A percentile compares a stretch with the other conserved stretches of the same genome.
These are phyloP conservation scores for Aphanocladium album DNA, from an alignment of 2,329 filamentous ascomycete genomes.

Conservation along the genomic window DNA sequence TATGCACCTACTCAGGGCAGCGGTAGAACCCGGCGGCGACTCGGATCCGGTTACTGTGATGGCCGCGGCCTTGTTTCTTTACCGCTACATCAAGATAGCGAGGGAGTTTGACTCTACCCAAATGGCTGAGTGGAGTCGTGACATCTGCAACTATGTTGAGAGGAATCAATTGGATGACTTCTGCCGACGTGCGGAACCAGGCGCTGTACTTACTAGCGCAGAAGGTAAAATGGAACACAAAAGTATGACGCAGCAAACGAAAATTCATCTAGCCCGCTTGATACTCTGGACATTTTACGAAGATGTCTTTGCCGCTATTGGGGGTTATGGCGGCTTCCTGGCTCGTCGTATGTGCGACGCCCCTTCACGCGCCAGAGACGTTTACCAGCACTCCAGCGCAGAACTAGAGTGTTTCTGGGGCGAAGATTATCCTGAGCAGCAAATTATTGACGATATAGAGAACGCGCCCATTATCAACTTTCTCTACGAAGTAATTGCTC, in stretches of 20 bases:
- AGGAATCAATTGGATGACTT: neutral
- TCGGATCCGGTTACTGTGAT: neutral
- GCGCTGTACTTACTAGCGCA: neutral
- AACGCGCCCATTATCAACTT: constrained; percentile 4
- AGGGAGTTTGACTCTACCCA: neutral
- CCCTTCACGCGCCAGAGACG: neutral
- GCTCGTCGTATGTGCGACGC: neutral
- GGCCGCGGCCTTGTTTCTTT: neutral
- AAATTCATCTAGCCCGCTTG: neutral
- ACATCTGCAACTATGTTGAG: neutral
- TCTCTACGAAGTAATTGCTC: neutral
- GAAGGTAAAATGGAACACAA: neutral
- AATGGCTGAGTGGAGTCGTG: neutral
- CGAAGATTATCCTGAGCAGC: neutral
- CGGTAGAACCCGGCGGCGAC: neutral
- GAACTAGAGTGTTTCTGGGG: constrained; percentile 8
- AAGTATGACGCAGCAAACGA: neutral
- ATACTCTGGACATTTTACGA: constrained; percentile 10
- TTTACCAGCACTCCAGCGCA: constrained; percentile 1
- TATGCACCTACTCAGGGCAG: neutral
- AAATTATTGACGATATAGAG: constrained; percentile 6
- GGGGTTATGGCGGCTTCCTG: constrained; percentile 1
- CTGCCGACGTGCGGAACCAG: neutral
- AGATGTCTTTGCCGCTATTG: neutral
- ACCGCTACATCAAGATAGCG: neutral